These are phyloP conservation scores for Spinellus fusiger DNA, from an alignment of 192 early-diverging fungal species.

Conservation along the genomic window DNA sequence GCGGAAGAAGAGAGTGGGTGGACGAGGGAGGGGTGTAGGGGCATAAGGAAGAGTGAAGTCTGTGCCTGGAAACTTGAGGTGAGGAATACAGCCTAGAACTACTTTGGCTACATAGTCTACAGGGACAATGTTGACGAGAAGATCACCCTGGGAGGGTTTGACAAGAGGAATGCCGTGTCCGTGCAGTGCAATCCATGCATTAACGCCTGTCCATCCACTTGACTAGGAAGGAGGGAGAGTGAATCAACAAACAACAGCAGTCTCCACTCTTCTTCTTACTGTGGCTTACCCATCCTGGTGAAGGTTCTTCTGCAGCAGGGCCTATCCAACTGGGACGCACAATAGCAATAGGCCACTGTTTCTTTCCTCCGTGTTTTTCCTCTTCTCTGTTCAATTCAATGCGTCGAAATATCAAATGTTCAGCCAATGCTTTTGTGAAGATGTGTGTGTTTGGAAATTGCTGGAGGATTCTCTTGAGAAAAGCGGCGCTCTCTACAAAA, in stretches of 20 bases:
- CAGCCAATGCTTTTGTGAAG: conserved; percentile 41
- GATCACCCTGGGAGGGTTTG: conserved; percentile 16
- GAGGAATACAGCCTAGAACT: conserved; percentile 5
- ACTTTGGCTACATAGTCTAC: conserved; percentile 24
- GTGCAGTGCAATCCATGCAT: conserved; percentile 14
- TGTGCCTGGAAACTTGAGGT: neutral
- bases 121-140: conserved; percentile 14
- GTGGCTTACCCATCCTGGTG: conserved; percentile 20
- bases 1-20: neutral
- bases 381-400: conserved; percentile 17
- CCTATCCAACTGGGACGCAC: conserved; percentile 20
- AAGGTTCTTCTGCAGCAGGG: conserved; percentile 19
- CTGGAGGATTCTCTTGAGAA: conserved; percentile 9
- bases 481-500: conserved; percentile 4
- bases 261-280: neutral
- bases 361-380: conserved; percentile 25
- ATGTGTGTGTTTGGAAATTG: conserved; percentile 42
- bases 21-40: neutral
- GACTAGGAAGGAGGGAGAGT: conserved; percentile 1
- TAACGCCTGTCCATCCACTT: conserved; percentile 21
- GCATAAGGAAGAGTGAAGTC: conserved; percentile 5
- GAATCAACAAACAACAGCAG: neutral
- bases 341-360: conserved; percentile 27
- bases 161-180: conserved; percentile 15
- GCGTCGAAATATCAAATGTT: conserved; percentile 37